Base-by-base conservation (phyloP, 208 protist species). In the Leptomonas seymouri region DNA sequence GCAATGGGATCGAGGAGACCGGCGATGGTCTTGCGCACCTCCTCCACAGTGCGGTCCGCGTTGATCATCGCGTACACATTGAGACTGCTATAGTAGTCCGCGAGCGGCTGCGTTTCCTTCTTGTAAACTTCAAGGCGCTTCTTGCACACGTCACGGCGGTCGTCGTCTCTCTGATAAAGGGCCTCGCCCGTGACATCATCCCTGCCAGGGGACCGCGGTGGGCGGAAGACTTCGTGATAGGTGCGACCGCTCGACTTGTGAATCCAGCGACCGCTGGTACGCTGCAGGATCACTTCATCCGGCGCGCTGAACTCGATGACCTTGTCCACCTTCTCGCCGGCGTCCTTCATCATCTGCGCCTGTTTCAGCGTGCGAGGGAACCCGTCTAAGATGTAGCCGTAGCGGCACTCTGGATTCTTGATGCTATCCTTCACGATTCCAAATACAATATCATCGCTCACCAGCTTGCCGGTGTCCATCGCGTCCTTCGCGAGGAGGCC, bases 341-440 rank as follows among this genome's bases (percentile, higher is more conserved):
- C 82, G 50, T 82, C 81, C 48, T 98, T 89, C 73, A 99, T 94
- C 73, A 93, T 77, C 61, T 93, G 39, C 11, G 98, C 97, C 80
- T 99, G 98, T 53, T 88, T 74, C 25, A 87, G 55, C 27, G 97
- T 99, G 67, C 98, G 88, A 41, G 98, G 98, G 69, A 95, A 98
- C 41, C 98, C 98, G 74, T 99, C 98, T 20, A 99, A 75, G 36
- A 99, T 72, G 87, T 95, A 99, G 49, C 92, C 91, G 75, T 97
- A 85, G 36, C 75, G 80, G 80, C 93, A 97, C 77, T 95, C 82
- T 0, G 92, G 89, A 56, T 74, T 72, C 30, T 81, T 66, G 31
- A 97, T 97, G 68, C 81, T 85, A 65, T 96, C 92, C 77, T 88
- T 83, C 25, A 98, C 86, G 55, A 98, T 94, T 23, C 87, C 78